A percentile compares a stretch with the other conserved stretches of the same genome.
Evolutionary conservation across 805 yeast genomes (phyloP).

Genomic region (Blastobotrys attinorum): DNA sequence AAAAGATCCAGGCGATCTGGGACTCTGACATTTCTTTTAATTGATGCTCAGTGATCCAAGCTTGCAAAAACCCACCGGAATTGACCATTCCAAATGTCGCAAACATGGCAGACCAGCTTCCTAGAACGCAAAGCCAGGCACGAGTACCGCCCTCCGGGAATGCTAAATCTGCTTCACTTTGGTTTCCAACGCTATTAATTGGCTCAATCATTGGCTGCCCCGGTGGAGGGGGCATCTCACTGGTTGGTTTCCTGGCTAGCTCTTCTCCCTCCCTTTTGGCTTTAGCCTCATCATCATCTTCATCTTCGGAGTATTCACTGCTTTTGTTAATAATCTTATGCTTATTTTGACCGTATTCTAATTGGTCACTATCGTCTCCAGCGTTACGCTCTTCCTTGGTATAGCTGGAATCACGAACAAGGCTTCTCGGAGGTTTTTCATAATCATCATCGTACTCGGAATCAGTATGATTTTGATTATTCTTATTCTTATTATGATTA

Average conservation of each 20-base stretch:
- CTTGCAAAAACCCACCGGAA: conserved; percentile 58
- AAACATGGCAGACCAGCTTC: conserved; percentile 49
- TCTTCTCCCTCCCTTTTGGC: no score
- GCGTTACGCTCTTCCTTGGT: no score
- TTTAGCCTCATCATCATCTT: no score
- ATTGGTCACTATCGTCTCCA: background rate
- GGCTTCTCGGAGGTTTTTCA: no score
- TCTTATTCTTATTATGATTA: no score
- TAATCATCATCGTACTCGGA: no score
- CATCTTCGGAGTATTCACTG: no score
- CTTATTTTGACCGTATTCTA: background rate
- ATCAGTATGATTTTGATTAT: no score
- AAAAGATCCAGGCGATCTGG: conserved; percentile 63
- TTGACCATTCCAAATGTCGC: conserved; percentile 60
- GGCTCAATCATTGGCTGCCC: background rate
- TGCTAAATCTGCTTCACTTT: conserved; percentile 1
- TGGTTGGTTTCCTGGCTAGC: no score
- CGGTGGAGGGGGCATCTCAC: background rate
- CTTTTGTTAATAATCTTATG: background rate
- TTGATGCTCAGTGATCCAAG: conserved; percentile 49
- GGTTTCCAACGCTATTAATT: background rate
- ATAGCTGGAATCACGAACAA: no score
- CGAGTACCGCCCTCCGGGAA: conserved; percentile 47
- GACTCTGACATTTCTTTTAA: conserved; percentile 38
- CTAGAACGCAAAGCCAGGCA: conserved; percentile 49